Base-by-base conservation (phyloP, 805 yeast genomes). In the Kuraishia floccosa region DNA sequence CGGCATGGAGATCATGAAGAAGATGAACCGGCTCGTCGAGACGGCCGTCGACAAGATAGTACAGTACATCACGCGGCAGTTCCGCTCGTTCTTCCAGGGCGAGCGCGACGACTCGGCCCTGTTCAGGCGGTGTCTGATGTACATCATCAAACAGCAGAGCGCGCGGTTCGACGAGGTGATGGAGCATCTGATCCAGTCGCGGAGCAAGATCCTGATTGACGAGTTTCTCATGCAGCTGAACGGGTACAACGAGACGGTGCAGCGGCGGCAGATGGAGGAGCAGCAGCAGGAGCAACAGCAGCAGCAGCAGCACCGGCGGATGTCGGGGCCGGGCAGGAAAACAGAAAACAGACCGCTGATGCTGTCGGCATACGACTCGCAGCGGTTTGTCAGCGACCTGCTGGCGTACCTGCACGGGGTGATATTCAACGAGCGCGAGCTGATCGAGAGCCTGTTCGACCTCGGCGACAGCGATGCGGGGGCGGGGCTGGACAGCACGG, bases 351-450 rank as follows among this genome's bases (percentile, higher is more conserved):
- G 66, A 33, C 81, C 86, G 1, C 60, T 84, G 15, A 65, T 72
- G 19, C 54, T 78, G 27, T 69, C 78, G 6, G 77, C 82, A 0
- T 80, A 80, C 49, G 95, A 89, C 48, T 82, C 96, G 1, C 61
- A 76, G 17, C 63, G 95, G 33, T 87, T 76, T 39, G 61, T 84
- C 12, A 94, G 96, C 17, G 96, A 86, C 48, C 65, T 91, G 20
- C 57, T 91, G 24, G 97, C 97, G 0, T 82, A 81, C 59, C 66
- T 86, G 2, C 96, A 91, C 48, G 72, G 87, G 2, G 66, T 83
- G 4, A 76, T 86, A 19, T 94, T 86, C 4, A 83, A 84, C 53
- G 98, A 91, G 51, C 66, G 75, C 25, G 98, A 91, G 46, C 63
- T 78, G 19, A 65, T 89, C 4, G 64, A 65, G 6, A 64, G 75